Base-by-base conservation (phyloP, 2,329 filamentous ascomycete genomes). In the Penicillium olsonii region DNA sequence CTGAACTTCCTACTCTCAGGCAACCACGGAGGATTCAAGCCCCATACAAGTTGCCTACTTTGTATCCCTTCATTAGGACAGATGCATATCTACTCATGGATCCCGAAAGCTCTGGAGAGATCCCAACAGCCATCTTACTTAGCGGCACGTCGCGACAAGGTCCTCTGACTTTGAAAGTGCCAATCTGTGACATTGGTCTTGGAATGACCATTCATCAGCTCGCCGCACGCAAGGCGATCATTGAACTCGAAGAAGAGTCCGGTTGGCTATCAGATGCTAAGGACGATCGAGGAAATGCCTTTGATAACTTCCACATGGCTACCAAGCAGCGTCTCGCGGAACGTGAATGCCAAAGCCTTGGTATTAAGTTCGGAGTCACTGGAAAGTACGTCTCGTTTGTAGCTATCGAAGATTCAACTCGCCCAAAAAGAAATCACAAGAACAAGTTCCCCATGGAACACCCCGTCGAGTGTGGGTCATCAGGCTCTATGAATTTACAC, bases 341-440 rank as follows among this genome's bases (percentile, higher is more conserved):
- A 63, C 77, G 79, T 1, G 87, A 90, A 62, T 85, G 80, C 8
- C 84, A 90, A 1, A 73, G 81, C 0, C 73, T 90, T 0, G 87
- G 87, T 0, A 76, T 84, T 11, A 74, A 78, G 48, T 88, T 83
- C 60, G 85, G 88, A 59, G 80, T 90, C 8, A 81, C 78, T 2
- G 82, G 85, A 1, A 87, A 85, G 62, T 88, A 83, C 80, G 87
- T 83, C 60, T 88, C 85, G 0, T 91, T 90, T 54, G 82, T 90
- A 3, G 87, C 87, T 2, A 75, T 87, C 2, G 76, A 85, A 53
- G 71, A 75, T 35, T 46, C 22, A 22, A 9, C 15, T 3, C 12
- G 10, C 2, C 18, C 35, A 11, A 24, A 14, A 26, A 19, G 10
- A n/a, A 29, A 8, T 24, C 5, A 8, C 22, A 24, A 34, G 19